Conservation (phyloP, 345 rosid genomes). For the Sapria himalayana region DNA sequence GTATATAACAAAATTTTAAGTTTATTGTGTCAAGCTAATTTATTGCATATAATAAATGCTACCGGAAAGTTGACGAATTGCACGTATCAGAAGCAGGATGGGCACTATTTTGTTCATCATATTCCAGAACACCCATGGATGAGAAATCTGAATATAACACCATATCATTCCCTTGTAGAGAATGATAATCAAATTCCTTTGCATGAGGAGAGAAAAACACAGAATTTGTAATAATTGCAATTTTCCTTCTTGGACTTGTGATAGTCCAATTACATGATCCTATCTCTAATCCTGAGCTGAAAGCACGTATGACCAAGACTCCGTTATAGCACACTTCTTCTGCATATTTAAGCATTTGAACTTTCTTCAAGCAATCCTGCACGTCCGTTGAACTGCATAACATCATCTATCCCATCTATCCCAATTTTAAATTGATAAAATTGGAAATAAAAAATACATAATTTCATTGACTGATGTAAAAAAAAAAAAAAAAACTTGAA, state of each 20-base stretch:
- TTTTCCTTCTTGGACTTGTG: constrained; percentile 25
- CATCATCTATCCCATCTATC: constrained; percentile 7
- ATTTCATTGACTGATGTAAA: too few relatives aligned
- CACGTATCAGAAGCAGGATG: constrained; percentile 7
- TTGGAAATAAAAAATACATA: too few relatives aligned
- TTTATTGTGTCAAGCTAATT: too few relatives aligned
- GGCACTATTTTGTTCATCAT: constrained; percentile 11
- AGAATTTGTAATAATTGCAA: constrained; percentile 41
- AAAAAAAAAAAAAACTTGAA: too few relatives aligned
- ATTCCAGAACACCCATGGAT: constrained; percentile 15
- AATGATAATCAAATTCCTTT: constrained; percentile 27
- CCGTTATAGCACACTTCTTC: constrained; percentile 78
- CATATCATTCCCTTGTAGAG: constrained; percentile 33
- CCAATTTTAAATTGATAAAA: background rate
- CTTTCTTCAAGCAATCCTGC: constrained; percentile 41
- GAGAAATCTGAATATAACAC: constrained; percentile 45
- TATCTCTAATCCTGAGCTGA: constrained; percentile 72
- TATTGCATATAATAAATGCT: constrained; percentile 4
- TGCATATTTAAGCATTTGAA: constrained; percentile 39
- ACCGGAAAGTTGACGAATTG: constrained; percentile 27
- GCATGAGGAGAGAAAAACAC: constrained; percentile 36
- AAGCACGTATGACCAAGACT: constrained; percentile 34
- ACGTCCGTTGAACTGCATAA: constrained; percentile 44
- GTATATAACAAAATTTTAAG: too few relatives aligned
- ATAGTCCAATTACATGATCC: constrained; percentile 84